Percentiles rank a stretch among this genome's conserved stretches.
Evolutionary conservation across 371 early-diverging fungal species (phyloP).

Genomic region (Mucor racemosus): DNA sequence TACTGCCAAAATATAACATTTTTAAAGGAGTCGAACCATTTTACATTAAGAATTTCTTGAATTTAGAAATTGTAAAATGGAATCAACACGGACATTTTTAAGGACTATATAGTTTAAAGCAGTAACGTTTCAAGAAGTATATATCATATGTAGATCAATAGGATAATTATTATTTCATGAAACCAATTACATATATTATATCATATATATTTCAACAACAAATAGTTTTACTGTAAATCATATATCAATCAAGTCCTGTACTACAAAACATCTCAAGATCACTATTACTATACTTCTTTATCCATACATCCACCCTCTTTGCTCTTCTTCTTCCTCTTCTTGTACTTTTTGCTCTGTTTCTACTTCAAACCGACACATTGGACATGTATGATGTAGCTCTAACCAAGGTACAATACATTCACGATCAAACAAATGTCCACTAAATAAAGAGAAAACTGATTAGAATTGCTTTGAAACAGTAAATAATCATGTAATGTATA

Average conservation of each 20-base stretch:
- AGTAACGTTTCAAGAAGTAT: not conserved
- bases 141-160: not conserved
- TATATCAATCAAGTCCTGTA: not conserved
- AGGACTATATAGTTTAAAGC: not conserved
- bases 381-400: conserved; percentile 62
- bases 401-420: conserved; percentile 68
- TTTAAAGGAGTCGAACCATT: not conserved
- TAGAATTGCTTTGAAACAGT: conserved; percentile 2
- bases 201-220: conserved; percentile 1
- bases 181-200: not conserved
- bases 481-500: conserved; percentile 2
- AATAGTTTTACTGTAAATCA: not conserved
- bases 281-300: conserved; percentile 14
- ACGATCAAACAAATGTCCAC: conserved; percentile 63
- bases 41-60: no score
- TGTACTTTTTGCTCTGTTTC: conserved; percentile 52
- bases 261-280: not conserved
- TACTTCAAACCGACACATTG: conserved; percentile 59
- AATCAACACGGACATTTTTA: no score
- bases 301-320: conserved; percentile 53
- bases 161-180: not conserved
- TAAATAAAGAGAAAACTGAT: conserved; percentile 12
- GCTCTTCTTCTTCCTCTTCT: conserved; percentile 55
- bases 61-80: no score
- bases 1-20: conserved; percentile 13